Evolutionary conservation across 495 filamentous ascomycete species (phyloP), one percentile per base, ranked within the genome.

Genomic region (Hyphodiscus hymeniophilus): DNA sequence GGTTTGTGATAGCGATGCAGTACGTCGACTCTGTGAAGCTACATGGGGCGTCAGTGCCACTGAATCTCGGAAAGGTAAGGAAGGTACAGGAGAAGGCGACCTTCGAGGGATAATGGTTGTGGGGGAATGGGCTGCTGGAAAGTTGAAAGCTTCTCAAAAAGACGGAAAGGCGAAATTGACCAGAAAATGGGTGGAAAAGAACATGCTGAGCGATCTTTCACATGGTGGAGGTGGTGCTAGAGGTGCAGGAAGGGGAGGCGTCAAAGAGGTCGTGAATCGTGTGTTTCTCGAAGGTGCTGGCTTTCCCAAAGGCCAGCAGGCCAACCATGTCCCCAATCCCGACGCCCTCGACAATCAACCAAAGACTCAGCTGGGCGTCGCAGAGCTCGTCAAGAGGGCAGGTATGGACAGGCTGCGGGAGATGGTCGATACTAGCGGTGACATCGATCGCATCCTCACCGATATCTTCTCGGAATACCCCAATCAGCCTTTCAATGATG

Each of bases 91-190:
- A 10, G 89, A 95, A 58, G 92, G 92, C 31, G 92, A 98, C 62
- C 82, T 98, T 28, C 79, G 92, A 53, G 87, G 89, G 18, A 77
- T 95, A 22, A 84, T 98, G 71, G 92, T 98, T 7, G 85, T 91
- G 7, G 87, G 86, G 22, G 90, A 98, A 72, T 96, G 90, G 88
- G 86, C 92, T 34, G 91, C 92, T 26, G 76, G 82, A 23, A 87
- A 87, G 56, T 66, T 96, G 28, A 75, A 77, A 51, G 77, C 84
- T 12, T 71, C 60, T 49, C 38, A 57, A 31, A 55, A 51, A 21
- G 45, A 55, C 38, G 58, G 60, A 55, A 52, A 44, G 18, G 50
- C 67, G 21, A 33, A 71, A 48, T 63, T 98, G 39, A 96, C 89
- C 1, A 74, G 81, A 36, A 75, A 77, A 51, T 95, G 92, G 85